Evolutionary conservation across 768 basidiomycete genomes (phyloP).

Genomic region (Leccinum variicolor): DNA sequence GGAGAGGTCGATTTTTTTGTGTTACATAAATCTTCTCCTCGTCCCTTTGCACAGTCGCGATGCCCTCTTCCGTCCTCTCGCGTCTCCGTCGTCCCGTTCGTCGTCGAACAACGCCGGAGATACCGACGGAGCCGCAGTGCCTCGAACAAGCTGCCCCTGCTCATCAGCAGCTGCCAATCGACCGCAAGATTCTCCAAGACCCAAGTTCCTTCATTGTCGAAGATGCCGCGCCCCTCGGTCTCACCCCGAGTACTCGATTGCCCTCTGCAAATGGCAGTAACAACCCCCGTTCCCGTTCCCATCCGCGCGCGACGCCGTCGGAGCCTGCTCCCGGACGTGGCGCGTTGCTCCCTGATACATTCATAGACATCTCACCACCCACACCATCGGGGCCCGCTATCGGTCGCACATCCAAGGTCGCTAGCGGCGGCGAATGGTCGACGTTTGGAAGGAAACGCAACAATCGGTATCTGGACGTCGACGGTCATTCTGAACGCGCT

Average conservation of each 20-base stretch:
- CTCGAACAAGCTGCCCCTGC: background rate
- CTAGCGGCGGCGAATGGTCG: slow-evolving; percentile 30
- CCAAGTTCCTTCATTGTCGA: slow-evolving; percentile 24
- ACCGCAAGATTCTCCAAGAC: slow-evolving; percentile 29
- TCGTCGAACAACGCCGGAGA: slow-evolving; percentile 18
- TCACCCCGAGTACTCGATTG: slow-evolving; percentile 28
- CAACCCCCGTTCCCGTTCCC: slow-evolving; percentile 4
- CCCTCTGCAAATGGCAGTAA: slow-evolving; percentile 8
- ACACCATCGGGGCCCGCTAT: slow-evolving; percentile 10
- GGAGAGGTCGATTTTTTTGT: slow-evolving; percentile 19
- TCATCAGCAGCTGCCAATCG: slow-evolving; percentile 12
- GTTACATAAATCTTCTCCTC: background rate
- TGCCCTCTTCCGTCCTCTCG: slow-evolving; percentile 30
- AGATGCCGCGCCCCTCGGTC: slow-evolving; percentile 15
- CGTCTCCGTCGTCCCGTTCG: slow-evolving; percentile 30
- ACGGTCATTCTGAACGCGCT: slow-evolving; percentile 10
- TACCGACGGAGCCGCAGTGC: background rate
- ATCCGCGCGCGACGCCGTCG: slow-evolving; percentile 1
- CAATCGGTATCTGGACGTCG: slow-evolving; percentile 12
- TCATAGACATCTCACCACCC: slow-evolving; percentile 11
- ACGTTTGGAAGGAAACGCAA: slow-evolving; percentile 33
- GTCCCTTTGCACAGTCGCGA: background rate
- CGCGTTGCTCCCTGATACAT: background rate
- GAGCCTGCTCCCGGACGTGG: background rate
- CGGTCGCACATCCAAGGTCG: slow-evolving; percentile 18